phyloP scores from a whole-genome alignment of 257 asterid species.

The Osmanthus fragrans region DNA sequence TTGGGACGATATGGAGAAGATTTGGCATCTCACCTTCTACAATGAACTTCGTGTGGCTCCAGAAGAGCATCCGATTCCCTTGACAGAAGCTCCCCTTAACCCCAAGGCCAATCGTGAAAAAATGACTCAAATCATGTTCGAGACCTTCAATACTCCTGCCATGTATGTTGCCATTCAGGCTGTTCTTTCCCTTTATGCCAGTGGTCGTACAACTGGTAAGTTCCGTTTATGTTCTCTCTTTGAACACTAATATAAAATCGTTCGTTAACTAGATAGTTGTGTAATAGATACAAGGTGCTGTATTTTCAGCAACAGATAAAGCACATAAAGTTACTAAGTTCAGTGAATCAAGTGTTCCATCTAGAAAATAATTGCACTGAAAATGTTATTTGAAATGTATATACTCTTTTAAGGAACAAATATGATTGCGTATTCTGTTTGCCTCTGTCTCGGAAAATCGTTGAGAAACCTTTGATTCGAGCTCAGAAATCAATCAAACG shows the following conservation, averaged over 20 bases:
- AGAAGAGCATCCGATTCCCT: conserved; percentile 43
- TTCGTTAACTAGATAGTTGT: background rate
- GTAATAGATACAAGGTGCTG: background rate
- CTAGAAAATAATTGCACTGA: background rate
- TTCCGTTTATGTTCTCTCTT: background rate
- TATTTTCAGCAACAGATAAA: background rate
- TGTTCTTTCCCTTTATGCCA: conserved; percentile 43
- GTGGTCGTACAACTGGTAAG: conserved; percentile 49
- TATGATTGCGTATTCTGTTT: no score
- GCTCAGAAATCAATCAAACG: no score
- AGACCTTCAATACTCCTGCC: conserved; percentile 62
- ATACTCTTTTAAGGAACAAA: no score
- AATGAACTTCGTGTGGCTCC: conserved; percentile 56
- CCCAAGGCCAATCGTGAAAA: conserved; percentile 40
- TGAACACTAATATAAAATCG: background rate
- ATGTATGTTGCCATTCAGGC: conserved; percentile 71
- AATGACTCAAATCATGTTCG: conserved; percentile 49
- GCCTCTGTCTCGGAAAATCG: no score
- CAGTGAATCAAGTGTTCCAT: background rate
- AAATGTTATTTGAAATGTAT: no score
- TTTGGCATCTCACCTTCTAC: conserved; percentile 65
- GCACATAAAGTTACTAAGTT: background rate
- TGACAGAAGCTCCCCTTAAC: conserved; percentile 35
- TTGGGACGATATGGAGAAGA: conserved; percentile 70
- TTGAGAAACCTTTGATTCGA: no score